Evolutionary conservation across 225 moss, liverwort and hornwort species (phyloP).

Genomic region (Polytrichum commune): DNA sequence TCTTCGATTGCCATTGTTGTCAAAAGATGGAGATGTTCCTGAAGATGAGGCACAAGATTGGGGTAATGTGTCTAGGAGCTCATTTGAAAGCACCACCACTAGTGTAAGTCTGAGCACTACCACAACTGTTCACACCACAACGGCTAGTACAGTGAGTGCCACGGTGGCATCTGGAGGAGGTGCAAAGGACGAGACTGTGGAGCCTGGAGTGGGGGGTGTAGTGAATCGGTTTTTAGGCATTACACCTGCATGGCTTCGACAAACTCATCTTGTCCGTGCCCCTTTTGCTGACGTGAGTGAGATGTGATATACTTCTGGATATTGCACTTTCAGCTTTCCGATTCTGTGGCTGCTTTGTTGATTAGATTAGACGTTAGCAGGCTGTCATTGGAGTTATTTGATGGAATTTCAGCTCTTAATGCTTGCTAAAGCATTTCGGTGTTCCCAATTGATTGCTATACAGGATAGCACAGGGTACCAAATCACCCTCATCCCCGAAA

Average conservation of each 20-base stretch:
- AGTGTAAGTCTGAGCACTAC: conserved; percentile 86
- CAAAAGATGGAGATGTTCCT: conserved; percentile 86
- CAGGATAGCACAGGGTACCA: conserved; percentile 90
- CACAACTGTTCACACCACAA: conserved; percentile 79
- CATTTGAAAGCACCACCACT: conserved; percentile 94
- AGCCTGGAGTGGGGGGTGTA: conserved; percentile 84
- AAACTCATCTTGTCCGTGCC: conserved; percentile 63
- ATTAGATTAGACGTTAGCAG: not conserved
- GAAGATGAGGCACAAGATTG: conserved; percentile 94
- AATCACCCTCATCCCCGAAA: conserved; percentile 82
- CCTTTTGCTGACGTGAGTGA: conserved; percentile 70
- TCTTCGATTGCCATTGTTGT: conserved; percentile 71
- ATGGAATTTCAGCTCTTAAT: no score
- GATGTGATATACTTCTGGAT: not conserved
- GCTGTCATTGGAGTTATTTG: no score
- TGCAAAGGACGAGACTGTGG: conserved; percentile 53
- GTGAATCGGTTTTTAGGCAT: conserved; percentile 79
- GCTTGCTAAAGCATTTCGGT: no score
- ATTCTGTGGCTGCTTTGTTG: not conserved
- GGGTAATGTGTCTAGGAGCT: conserved; percentile 89
- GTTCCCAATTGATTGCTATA: not conserved
- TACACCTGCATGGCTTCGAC: conserved; percentile 77
- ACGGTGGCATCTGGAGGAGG: conserved; percentile 54
- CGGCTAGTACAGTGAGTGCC: conserved; percentile 81
- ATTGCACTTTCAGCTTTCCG: not conserved